Conservation (phyloP, 768 basidiomycete species). For the Hericium coralloides region DNA sequence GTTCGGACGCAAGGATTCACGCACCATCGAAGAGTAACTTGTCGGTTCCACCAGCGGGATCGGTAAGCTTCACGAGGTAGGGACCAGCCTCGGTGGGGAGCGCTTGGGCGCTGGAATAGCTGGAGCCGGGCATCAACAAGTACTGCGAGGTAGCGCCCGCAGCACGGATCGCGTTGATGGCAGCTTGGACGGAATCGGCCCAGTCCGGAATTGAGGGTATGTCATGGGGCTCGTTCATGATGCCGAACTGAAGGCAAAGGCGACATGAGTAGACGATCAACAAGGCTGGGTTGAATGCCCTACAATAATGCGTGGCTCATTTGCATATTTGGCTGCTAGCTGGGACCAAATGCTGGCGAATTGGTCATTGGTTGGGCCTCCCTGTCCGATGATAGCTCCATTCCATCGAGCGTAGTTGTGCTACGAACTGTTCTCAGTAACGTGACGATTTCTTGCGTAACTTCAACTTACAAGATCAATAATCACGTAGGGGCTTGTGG, state of each 20-base stretch:
- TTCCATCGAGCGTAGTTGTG: conserved; percentile 59
- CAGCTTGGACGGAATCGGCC: conserved; percentile 29
- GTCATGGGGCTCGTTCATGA: conserved; percentile 44
- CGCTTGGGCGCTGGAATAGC: conserved; percentile 29
- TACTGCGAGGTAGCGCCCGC: conserved; percentile 32
- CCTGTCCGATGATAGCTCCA: conserved; percentile 31
- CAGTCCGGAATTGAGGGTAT: conserved; percentile 27
- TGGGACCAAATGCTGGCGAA: conserved; percentile 33
- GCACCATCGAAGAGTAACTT: conserved; percentile 35
- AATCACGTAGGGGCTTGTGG: conserved; percentile 36
- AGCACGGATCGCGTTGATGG: conserved; percentile 33
- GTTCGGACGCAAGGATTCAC: background rate
- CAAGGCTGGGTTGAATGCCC: conserved; percentile 4
- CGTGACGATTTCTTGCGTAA: background rate
- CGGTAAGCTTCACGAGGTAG: conserved; percentile 30
- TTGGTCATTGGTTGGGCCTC: conserved; percentile 33
- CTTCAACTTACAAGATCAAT: conserved; percentile 34
- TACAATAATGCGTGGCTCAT: conserved; percentile 28
- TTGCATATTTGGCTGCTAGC: conserved; percentile 30
- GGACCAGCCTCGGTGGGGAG: conserved; percentile 33
- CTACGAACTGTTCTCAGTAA: conserved; percentile 12
- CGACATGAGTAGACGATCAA: conserved; percentile 9
- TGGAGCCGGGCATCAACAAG: conserved; percentile 36
- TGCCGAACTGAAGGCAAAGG: conserved; percentile 19
- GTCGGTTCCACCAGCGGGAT: conserved; percentile 28